Base-by-base conservation (phyloP, 306 rosid species). In the Citrullus amarus region DNA sequence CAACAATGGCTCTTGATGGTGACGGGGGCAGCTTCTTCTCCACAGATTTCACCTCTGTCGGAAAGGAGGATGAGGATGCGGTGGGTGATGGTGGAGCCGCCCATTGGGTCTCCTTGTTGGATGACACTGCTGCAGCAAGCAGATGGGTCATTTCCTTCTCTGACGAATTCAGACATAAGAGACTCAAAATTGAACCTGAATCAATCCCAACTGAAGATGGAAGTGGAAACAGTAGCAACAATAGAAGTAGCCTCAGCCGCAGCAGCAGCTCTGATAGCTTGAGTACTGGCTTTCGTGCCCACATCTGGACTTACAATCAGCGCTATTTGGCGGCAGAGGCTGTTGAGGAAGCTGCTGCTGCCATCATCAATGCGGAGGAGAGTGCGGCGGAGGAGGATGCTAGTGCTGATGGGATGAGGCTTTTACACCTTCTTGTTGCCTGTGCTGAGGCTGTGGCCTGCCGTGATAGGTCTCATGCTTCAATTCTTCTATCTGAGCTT, bases 381-480 rank as follows among this genome's bases (percentile, higher is more conserved):
- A 79, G 38, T 58, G 86, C 51, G 4, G 76, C 68, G 14, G 88
- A 80, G 59, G 90, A 90, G 55, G 93, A 88, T 39, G 86, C 82
- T 2, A 79, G 86, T 76, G 86, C 92, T n/a, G 94, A 92, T 22
- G 96, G 88, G n/a, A 88, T 94, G 91, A 88, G 88, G 82, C 93
- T 94, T 8, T 92, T 94, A 81, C 95, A 91, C 25, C 97, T 87
- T 75, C 93, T 94, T 12, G 85, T 89, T 67, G 93, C 94, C 39
- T 92, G 96, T 43, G 98, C 97, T 2, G 97, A 94, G 73, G 98
- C 98, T 0, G 97, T 94, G 38, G 98, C 97, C 34, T 94, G 95
- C 54, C 93, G 98, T 0, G 96, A 92, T 66, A 92, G 83, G 79
- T 56, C 93, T 6, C 95, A 90, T 9, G 91, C 97, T 43, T 90